A percentile compares a stretch with the other conserved stretches of the same genome.
Evolutionary conservation across 176 grass and related monocot genomes (phyloP).

Genomic region (Juncus inflexus): DNA sequence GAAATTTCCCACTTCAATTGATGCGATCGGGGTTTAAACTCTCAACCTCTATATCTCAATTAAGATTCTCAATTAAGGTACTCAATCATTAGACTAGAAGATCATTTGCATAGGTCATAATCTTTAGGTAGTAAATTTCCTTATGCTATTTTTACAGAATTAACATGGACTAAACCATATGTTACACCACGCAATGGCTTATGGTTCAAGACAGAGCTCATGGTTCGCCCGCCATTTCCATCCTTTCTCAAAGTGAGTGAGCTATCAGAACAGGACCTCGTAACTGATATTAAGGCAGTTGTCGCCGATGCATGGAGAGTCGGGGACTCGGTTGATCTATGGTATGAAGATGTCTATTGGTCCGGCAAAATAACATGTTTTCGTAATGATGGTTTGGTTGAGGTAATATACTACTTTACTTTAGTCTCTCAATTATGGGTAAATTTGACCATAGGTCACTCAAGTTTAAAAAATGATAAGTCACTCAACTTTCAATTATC

Average conservation of each 20-base stretch:
- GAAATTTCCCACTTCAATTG: neutral
- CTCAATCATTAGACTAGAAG: too few relatives aligned
- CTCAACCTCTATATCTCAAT: neutral
- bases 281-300: neutral
- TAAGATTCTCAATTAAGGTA: too few relatives aligned
- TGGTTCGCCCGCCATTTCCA: constrained; percentile 15
- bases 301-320: neutral
- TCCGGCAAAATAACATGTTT: constrained; percentile 17
- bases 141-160: neutral
- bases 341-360: constrained; percentile 10
- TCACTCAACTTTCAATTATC: too few relatives aligned
- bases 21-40: neutral
- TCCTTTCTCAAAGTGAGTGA: constrained; percentile 2
- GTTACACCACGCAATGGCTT: neutral
- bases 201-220: neutral
- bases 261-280: neutral
- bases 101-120: too few relatives aligned
- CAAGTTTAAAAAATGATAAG: too few relatives aligned
- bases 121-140: too few relatives aligned
- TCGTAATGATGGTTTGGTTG: neutral
- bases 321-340: constrained; percentile 15
- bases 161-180: constrained; percentile 12
- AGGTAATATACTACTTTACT: neutral
- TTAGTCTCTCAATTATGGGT: neutral
- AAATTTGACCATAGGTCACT: too few relatives aligned